Evolutionary conservation across 176 grass and related monocot species (phyloP), one percentile per base, ranked within the genome.

Genomic region (Triticum turgidum): DNA sequence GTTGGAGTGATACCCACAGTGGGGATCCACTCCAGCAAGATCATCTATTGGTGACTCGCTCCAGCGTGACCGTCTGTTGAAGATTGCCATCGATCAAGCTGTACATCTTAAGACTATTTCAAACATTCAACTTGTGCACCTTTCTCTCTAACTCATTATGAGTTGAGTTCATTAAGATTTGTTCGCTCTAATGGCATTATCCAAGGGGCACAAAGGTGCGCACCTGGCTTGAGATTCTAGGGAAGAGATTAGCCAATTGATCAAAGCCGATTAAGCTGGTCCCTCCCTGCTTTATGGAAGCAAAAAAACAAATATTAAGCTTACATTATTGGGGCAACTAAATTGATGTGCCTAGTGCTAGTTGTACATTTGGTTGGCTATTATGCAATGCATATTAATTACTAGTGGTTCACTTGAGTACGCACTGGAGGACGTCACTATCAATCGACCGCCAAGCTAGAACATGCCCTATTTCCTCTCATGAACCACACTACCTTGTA

Each of bases 401-500:
- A 74, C 21, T 21, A 39, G 70, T 15, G 8, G 70, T 45, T 73
- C n/a, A 22, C 41, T 27, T 47, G 41, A 9, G 22, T 49, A 49
- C 72, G 22, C 11, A 15, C 70, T 47, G n/a, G 39, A 47, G 11
- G 10, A 72, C n/a, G 3, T 45, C n/a, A 47, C 12, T 3, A 15
- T 47, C 41, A 5, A 9, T 42, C 41, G 41, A 47, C 3, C 13
- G n/a, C n/a, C 65, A 20, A 39, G 8, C 4, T 87, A 81, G 9
- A 81, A 75, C 69, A 39, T 54, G 68, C 63, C 7, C 10, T 51
- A 37, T 63, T 80, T 80, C 18, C 18, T 22, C 51, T 47, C 52
- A 73, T 86, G 77, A 34, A 86, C 45, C 85, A 22, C 63, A 61
- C 17, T 6, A 33, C 54, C 54, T 64, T 78, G 65, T 68, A 29